Evolutionary conservation across 192 early-diverging fungal genomes (phyloP).

Genomic region (Backusella parvicylindrica): DNA sequence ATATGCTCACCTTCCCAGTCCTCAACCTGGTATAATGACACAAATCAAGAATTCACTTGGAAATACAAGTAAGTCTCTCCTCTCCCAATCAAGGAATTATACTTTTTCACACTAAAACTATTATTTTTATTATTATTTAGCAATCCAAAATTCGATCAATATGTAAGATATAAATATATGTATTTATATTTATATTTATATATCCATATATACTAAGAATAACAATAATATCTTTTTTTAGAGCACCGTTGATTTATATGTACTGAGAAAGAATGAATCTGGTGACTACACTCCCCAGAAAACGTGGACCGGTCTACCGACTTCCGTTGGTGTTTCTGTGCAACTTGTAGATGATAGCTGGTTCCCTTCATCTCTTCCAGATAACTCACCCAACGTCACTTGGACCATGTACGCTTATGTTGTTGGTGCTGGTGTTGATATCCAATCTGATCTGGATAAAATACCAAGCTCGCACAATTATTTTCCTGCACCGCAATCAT

Average conservation of each 20-base stretch:
- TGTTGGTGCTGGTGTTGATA: slow-evolving; percentile 11
- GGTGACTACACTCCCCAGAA: slow-evolving; percentile 21
- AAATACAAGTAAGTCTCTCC: slow-evolving; percentile 34
- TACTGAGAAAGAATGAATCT: neutral
- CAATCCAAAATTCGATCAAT: slow-evolving; percentile 15
- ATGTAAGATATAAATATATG: neutral
- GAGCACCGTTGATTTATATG: neutral
- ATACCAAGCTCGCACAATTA: neutral
- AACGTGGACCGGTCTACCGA: slow-evolving; percentile 10
- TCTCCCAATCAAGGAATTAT: neutral
- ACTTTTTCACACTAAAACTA: neutral
- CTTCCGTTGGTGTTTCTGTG: slow-evolving; percentile 10
- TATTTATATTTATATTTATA: neutral
- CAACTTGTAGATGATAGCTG: slow-evolving; percentile 23
- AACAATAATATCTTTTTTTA: neutral
- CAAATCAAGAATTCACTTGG: slow-evolving; percentile 28
- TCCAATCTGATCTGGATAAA: neutral
- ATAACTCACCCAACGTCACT: slow-evolving; percentile 16
- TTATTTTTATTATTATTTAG: neutral
- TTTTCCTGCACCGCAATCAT: slow-evolving; percentile 14
- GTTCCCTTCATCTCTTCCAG: slow-evolving; percentile 13
- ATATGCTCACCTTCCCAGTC: slow-evolving; percentile 21
- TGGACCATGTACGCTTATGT: slow-evolving; percentile 23
- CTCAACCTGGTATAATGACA: slow-evolving; percentile 28
- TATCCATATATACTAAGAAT: neutral